Conservation (phyloP, 108 stramenopile genomes). For the Chaetoceros tenuissimus region DNA sequence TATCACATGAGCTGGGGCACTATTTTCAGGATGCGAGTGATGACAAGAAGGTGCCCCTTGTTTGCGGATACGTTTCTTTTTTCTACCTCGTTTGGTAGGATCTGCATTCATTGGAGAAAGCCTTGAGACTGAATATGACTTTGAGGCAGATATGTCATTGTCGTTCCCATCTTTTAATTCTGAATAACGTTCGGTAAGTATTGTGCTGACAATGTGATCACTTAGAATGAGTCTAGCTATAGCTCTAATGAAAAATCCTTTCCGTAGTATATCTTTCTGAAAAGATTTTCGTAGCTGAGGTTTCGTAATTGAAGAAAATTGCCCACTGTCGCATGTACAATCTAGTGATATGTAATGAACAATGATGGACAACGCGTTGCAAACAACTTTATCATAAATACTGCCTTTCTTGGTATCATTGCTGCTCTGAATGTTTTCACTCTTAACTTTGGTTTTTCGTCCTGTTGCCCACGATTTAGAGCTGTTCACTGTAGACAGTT, state of each 20-base stretch:
- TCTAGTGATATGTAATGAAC: conserved; percentile 39
- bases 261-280: conserved; percentile 16
- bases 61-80: conserved; percentile 8
- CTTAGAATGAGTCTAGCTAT: conserved; percentile 23
- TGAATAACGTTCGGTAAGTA: no score
- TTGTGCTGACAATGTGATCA: conserved; percentile 30
- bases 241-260: conserved; percentile 19
- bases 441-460: no score
- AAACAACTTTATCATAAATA: conserved; percentile 3
- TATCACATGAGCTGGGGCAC: no score
- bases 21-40: no score
- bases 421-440: no score
- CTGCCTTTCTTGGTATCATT: no score
- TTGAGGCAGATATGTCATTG: no score
- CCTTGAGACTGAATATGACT: no score
- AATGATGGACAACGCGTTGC: conserved; percentile 37
- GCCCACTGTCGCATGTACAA: conserved; percentile 30
- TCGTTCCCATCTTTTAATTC: no score
- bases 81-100: conserved; percentile 1
- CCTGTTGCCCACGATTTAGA: no score
- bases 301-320: conserved; percentile 16
- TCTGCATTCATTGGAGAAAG: conserved; percentile 2
- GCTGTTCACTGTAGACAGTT: no score
- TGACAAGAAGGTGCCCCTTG: no score
- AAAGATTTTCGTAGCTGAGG: conserved; percentile 20